These are phyloP conservation scores for Quercus tomentella DNA, from an alignment of 331 rosid genomes.

Conservation along the genomic window DNA sequence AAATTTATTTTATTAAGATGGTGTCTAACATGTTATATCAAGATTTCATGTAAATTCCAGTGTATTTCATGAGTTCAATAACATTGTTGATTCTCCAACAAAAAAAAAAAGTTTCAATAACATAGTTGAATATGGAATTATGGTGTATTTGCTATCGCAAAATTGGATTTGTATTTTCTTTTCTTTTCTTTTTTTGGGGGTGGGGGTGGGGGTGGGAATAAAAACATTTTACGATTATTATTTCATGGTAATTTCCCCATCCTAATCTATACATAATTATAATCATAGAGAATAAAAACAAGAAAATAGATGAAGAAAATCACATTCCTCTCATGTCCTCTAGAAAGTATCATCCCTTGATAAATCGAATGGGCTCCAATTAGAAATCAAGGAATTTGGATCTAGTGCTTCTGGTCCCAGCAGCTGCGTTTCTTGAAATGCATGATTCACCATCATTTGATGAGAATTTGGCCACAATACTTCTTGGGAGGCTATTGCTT, in stretches of 20 bases:
- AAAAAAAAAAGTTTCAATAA: no score
- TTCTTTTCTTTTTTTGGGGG: no score
- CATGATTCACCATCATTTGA: conserved; percentile 37
- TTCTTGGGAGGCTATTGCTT: conserved; percentile 39
- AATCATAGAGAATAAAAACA: conserved; percentile 1
- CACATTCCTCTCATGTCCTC: conserved; percentile 17
- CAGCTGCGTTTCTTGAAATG: conserved; percentile 23
- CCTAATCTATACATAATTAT: conserved; percentile 23
- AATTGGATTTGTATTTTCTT: no score
- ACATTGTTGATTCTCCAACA: no score
- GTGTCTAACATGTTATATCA: no score
- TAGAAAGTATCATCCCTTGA: conserved; percentile 48
- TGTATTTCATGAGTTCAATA: no score
- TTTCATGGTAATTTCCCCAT: conserved; percentile 4
- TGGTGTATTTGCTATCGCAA: no score
- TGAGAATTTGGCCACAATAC: conserved; percentile 46
- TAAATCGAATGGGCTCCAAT: conserved; percentile 67
- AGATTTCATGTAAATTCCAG: no score
- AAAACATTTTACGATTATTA: not conserved
- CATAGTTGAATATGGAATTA: no score
- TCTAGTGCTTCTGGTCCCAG: conserved; percentile 35
- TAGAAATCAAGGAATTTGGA: conserved; percentile 40
- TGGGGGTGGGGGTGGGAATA: no score
- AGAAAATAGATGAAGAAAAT: conserved; percentile 22
- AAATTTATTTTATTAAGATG: no score